Base-by-base conservation (phyloP, 768 basidiomycete genomes). In the Exsudoporus frostii region DNA sequence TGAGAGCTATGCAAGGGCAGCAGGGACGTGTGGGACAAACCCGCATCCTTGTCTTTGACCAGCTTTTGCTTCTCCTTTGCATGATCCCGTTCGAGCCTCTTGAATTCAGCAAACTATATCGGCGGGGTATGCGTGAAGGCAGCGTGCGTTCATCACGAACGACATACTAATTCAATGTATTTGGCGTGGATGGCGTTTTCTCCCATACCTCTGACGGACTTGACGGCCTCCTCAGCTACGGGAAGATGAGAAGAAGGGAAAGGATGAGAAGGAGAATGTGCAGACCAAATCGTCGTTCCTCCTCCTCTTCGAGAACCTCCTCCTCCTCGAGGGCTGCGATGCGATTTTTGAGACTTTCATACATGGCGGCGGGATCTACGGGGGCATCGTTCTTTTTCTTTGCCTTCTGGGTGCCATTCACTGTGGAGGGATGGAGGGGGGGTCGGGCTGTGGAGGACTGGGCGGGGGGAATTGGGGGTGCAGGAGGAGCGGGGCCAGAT, bases 11-110 rank as follows among this genome's bases (percentile, higher is more conserved):
- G 49, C 36, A 22, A 54, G 11, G 45, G 51, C 47, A 33, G 20
- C 22, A 45, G 44, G 24, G 19, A 41, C 7, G 39, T 19, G 43
- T 33, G 55, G 34, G 66, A 69, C 73, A 41, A 50, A 90, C 90
- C 89, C 58, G 89, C 83, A 72, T 93, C 92, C 74, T 92, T 92
- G 76, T 94, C 92, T 73, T 93, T 93, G 45, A 82, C 77, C 29
- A 93, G 76, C 65, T 93, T 93, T 75, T 93, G 91, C 70, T 90
- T 92, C 76, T 93, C 92, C 73, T 90, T 93, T 37, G 90, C 85
- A 63, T 92, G 88, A 65, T 92, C 91, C 58, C 92, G 81, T 71
- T 94, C 92, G 65, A 90, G 71, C 47, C 89, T 80, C 68, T 92
- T 92, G 68, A 91, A 74, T 70, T 93, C 91, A 63, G 90, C 89